phyloP scores from a whole-genome alignment of 2,329 filamentous ascomycete species.

The Fusarium aywerte region DNA sequence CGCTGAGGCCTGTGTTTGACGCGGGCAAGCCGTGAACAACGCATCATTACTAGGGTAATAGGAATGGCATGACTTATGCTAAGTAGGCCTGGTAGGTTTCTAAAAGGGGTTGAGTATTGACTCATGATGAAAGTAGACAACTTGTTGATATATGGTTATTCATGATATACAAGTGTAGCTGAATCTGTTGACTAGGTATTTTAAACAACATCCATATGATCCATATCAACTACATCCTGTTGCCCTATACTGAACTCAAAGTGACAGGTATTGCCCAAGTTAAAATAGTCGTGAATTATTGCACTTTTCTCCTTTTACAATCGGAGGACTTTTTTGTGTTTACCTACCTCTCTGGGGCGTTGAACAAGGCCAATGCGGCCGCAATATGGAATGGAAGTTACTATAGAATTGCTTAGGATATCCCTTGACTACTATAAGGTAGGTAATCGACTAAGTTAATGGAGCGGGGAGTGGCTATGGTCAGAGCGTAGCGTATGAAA shows the following conservation, averaged over 20 bases:
- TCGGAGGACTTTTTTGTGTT: not conserved
- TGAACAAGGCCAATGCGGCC: not conserved
- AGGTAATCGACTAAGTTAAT: not conserved
- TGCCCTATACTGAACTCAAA: not conserved
- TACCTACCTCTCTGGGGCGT: not conserved
- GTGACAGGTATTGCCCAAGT: not conserved
- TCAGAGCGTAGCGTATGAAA: not conserved
- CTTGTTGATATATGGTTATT: not conserved
- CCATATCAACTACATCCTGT: not conserved
- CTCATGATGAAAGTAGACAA: slow-evolving; percentile 5
- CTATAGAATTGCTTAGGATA: not conserved
- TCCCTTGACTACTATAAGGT: not conserved
- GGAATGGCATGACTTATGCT: slow-evolving; percentile 29
- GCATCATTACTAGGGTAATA: slow-evolving; percentile 44
- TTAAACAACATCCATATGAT: slow-evolving; percentile 5
- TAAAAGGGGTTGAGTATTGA: slow-evolving; percentile 3
- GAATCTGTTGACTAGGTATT: too few species aligned
- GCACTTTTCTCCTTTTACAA: not conserved
- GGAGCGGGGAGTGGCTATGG: not conserved
- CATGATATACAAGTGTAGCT: slow-evolving; percentile 10
- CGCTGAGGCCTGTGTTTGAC: slow-evolving; percentile 13
- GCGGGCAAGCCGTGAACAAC: slow-evolving; percentile 31
- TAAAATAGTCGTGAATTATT: not conserved
- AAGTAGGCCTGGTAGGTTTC: not conserved
- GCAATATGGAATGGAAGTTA: not conserved